These are phyloP conservation scores for Coniochaeta ligniaria DNA, from an alignment of 2,329 filamentous ascomycete genomes.

Conservation along the genomic window DNA sequence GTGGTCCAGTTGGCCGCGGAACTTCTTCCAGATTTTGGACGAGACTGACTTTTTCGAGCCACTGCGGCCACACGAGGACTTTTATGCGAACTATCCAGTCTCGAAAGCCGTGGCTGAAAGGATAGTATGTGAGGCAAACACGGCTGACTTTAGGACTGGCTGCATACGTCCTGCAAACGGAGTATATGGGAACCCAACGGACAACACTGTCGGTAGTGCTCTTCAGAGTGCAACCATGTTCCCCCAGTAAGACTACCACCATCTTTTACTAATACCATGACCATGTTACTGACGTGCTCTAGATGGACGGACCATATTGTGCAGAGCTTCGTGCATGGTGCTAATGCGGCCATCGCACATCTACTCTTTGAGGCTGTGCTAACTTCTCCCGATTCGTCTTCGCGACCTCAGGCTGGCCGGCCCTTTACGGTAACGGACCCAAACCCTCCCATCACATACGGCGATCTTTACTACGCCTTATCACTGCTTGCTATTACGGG, in stretches of 20 bases:
- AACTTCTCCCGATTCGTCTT: slow-evolving; percentile 24
- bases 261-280: slow-evolving; percentile 13
- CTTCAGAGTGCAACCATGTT: slow-evolving; percentile 24
- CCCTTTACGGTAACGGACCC: slow-evolving; percentile 41
- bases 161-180: slow-evolving; percentile 45
- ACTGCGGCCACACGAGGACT: slow-evolving; percentile 30
- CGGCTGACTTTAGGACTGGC: slow-evolving; percentile 40
- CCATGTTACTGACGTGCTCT: slow-evolving; percentile 12
- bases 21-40: slow-evolving; percentile 36
- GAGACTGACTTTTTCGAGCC: slow-evolving; percentile 35
- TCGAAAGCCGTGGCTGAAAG: slow-evolving; percentile 45
- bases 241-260: slow-evolving; percentile 37
- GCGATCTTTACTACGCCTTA: slow-evolving; percentile 30
- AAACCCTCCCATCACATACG: slow-evolving; percentile 33
- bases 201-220: slow-evolving; percentile 36
- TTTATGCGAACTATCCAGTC: slow-evolving; percentile 42
- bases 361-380: slow-evolving; percentile 45
- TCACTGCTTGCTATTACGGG: slow-evolving; percentile 19
- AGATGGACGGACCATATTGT: slow-evolving; percentile 37
- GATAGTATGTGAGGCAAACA: slow-evolving; percentile 37
- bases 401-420: slow-evolving; percentile 29
- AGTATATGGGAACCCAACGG: slow-evolving; percentile 43
- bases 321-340: slow-evolving; percentile 41
- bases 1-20: slow-evolving; percentile 31
- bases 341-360: slow-evolving; percentile 47